Evolutionary conservation across 2,329 filamentous ascomycete genomes (phyloP).

Genomic region (Catunica adiposa): DNA sequence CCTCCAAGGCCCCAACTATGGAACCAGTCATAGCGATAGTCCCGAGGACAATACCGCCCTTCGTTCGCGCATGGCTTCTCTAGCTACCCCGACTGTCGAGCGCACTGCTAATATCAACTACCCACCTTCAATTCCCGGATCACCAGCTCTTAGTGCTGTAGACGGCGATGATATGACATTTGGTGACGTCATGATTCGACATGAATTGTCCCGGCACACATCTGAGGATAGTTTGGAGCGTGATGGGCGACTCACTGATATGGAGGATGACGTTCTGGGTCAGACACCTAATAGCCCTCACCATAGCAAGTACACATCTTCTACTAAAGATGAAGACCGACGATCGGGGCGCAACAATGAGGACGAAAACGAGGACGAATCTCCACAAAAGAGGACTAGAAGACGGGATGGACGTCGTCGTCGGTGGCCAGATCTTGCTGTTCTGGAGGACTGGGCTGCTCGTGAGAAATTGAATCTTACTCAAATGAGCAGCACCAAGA

Average conservation of each 20-base stretch:
- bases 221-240: slow-evolving; percentile 12
- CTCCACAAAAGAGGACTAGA: slow-evolving; percentile 12
- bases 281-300: slow-evolving; percentile 37
- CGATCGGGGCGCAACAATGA: slow-evolving; percentile 25
- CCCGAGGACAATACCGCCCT: slow-evolving; percentile 33
- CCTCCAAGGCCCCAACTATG: slow-evolving; percentile 24
- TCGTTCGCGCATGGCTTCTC: slow-evolving; percentile 21
- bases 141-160: slow-evolving; percentile 34
- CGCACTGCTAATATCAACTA: slow-evolving; percentile 47
- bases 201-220: slow-evolving; percentile 29
- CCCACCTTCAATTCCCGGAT: slow-evolving; percentile 49
- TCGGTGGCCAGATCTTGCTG: slow-evolving; percentile 69
- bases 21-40: slow-evolving; percentile 24
- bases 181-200: slow-evolving; percentile 54
- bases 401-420: slow-evolving; percentile 35
- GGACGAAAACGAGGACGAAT: slow-evolving; percentile 17
- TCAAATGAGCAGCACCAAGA: slow-evolving; percentile 71
- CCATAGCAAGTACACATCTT: slow-evolving; percentile 6
- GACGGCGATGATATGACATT: slow-evolving; percentile 40
- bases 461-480: slow-evolving; percentile 80
- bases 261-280: slow-evolving; percentile 84
- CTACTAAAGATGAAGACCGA: slow-evolving; percentile 34
- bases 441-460: slow-evolving; percentile 76
- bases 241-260: slow-evolving; percentile 29
- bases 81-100: slow-evolving; percentile 5